Base-by-base conservation (phyloP, 1,139 yeast species). In the Hyphopichia buzzinii region DNA sequence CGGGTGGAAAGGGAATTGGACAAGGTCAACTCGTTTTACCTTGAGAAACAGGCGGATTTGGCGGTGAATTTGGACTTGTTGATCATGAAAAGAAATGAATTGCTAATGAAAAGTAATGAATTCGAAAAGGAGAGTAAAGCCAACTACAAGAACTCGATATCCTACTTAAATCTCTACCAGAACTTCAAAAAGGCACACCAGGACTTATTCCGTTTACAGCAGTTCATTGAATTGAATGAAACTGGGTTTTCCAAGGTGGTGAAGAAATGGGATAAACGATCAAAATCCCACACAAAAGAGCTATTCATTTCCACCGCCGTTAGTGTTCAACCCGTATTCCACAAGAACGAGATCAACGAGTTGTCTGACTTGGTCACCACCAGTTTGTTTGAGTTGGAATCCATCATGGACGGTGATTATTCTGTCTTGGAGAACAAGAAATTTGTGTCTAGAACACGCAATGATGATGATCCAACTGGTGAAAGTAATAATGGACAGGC, bases 241-340 rank as follows among this genome's bases (percentile, higher is more conserved):
- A 88, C 96, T 0, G 98, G 97, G 13, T 92, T 92, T 60, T 82
- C 94, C 22, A 92, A 92, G 61, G 97, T 88, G 24, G 77, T 92
- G 49, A 92, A 92, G 57, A 92, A 92, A 64, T 92, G 98, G 98
- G 98, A 92, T 60, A 92, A 92, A 61, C 72, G 97, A 42, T 88
- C 97, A 14, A 89, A 90, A 51, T 86, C 96, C 2, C 95, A 88
- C 49, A 90, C 97, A 8, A 89, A 89, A 55, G 98, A 92, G 57
- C 71, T 92, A 36, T 92, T 90, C 56, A 73, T 92, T 31, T 82
- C 88, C 34, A 82, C 97, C 1, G 97, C 97, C 0, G 96, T 92
- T 8, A 88, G 88, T 44, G 96, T 92, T 2, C 98, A 92, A 57
- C 98, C 98, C 0, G 95, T 90, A 11, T 92, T 92, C 64, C 95